Evolutionary conservation across 106 monocot genomes (phyloP), one percentile per base, ranked within the genome.

Genomic region (Dactylorhiza incarnata): DNA sequence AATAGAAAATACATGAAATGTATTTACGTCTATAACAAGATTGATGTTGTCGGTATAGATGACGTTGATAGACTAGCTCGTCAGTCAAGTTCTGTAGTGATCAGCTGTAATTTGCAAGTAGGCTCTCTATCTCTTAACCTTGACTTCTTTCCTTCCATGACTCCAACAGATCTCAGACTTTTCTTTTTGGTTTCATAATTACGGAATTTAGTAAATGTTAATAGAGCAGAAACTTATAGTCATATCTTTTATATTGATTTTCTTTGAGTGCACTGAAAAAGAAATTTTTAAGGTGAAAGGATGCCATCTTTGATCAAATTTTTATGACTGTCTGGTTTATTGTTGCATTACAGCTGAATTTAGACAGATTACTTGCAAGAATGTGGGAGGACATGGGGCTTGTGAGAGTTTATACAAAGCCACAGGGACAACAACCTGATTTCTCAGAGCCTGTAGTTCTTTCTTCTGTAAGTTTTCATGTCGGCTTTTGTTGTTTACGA

Each of bases 311-410:
- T 59, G 20, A 66, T 66, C 14, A 66, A 66, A 13, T 46, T 69
- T 12, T 69, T 46, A 46, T 11, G 37, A 37, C 45, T 46, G 3
- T n/a, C 58, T 48, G 48, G 49, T 48, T 70, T 17, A 72, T 44
- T 54, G 7, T 74, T 83, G 0, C 53, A 26, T 73, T 77, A 22
- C 89, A 97, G 99, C 83, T 99, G 46, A 99, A 99, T 79, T 87
- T 99, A 45, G 99, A 99, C 74, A 99, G 99, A 87, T 72, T 99
- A 61, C 86, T 99, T 9, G 89, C 99, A 11, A 94, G 76, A 69
- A 94, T 99, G 99, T 99, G 99, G 99, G 99, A 99, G 25, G 99
- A 83, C 51, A 99, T 99, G 99, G 99, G 99, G 7, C 87, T 99
- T 63, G 99, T 99, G 49, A 91, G 99, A 82, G 92, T 88, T 43